These are phyloP conservation scores for Cephalotrichum gorgonifer DNA, from an alignment of 2,329 filamentous ascomycete species.

Conservation along the genomic window DNA sequence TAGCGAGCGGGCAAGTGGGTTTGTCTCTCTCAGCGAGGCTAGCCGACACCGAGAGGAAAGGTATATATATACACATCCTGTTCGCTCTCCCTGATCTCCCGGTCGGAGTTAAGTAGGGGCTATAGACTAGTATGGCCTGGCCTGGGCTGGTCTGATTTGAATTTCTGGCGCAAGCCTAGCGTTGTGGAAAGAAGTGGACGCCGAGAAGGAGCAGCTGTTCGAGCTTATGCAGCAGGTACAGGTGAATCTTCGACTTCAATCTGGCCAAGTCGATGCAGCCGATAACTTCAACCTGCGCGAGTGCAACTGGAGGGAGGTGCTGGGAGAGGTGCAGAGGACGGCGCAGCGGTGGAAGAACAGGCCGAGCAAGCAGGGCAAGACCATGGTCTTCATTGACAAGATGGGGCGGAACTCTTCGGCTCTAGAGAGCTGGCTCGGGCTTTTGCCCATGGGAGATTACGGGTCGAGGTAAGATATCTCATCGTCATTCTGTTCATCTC, in stretches of 20 bases:
- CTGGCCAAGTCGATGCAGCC: constrained; percentile 3
- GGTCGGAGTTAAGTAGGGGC: no score
- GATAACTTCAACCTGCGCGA: background rate
- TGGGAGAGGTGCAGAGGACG: background rate
- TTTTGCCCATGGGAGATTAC: constrained; percentile 6
- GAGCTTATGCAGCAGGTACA: constrained; percentile 8
- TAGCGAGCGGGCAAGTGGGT: no score
- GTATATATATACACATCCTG: no score
- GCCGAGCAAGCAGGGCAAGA: background rate
- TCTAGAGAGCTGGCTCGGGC: constrained; percentile 4
- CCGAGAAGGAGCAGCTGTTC: constrained; percentile 7
- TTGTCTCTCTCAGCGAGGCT: no score
- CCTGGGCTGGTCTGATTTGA: no score
- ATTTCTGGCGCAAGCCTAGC: no score
- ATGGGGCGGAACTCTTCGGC: constrained; percentile 4
- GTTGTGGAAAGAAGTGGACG: constrained; percentile 7
- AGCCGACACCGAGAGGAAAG: no score
- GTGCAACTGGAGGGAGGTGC: background rate
- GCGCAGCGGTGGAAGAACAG: background rate
- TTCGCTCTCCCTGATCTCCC: no score
- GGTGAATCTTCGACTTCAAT: constrained; percentile 2
- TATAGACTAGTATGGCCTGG: no score
- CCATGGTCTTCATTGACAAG: constrained; percentile 4
- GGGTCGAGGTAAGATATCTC: background rate
- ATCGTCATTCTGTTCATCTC: background rate